A percentile compares a stretch with the other conserved stretches of the same genome.
Conservation (phyloP, 352 stramenopile genomes). For the Globisporangium nunn region DNA sequence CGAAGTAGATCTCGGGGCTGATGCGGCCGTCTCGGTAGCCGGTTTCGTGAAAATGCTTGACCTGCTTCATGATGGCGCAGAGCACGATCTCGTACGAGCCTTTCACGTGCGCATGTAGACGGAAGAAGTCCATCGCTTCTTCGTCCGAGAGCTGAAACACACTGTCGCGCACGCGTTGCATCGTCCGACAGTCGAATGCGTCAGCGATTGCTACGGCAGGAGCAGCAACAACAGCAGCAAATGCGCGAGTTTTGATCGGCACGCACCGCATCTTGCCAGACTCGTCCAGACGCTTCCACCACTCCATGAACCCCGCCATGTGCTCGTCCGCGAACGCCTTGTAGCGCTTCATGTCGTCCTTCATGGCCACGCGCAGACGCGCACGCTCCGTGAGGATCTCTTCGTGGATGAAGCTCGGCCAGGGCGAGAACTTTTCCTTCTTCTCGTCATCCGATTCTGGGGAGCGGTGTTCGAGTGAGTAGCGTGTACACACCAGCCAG, state of each 20-base stretch:
- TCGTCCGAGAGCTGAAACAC: slow-evolving; percentile 83
- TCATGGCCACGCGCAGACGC: slow-evolving; percentile 78
- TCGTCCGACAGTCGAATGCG: no score
- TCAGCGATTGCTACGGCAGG: background rate
- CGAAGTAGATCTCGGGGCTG: slow-evolving; percentile 60
- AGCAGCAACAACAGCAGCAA: background rate
- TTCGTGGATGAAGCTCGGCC: slow-evolving; percentile 86
- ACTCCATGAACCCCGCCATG: slow-evolving; percentile 52
- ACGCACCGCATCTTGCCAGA: slow-evolving; percentile 34
- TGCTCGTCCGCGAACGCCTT: slow-evolving; percentile 52
- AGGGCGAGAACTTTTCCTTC: slow-evolving; percentile 83
- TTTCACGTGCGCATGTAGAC: slow-evolving; percentile 82
- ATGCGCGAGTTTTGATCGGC: background rate
- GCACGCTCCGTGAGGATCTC: slow-evolving; percentile 90
- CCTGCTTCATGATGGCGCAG: slow-evolving; percentile 86
- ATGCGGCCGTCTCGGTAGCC: slow-evolving; percentile 86
- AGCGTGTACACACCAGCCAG: background rate
- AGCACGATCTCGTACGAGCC: slow-evolving; percentile 89
- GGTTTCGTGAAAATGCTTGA: slow-evolving; percentile 90
- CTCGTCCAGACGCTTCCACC: slow-evolving; percentile 48
- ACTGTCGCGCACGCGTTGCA: slow-evolving; percentile 13
- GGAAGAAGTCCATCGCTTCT: slow-evolving; percentile 81
- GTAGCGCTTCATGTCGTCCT: slow-evolving; percentile 67
- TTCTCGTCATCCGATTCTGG: slow-evolving; percentile 90
- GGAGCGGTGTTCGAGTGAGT: background rate